Base-by-base conservation (phyloP, 768 basidiomycete genomes). In the Psilocybe azurescens region DNA sequence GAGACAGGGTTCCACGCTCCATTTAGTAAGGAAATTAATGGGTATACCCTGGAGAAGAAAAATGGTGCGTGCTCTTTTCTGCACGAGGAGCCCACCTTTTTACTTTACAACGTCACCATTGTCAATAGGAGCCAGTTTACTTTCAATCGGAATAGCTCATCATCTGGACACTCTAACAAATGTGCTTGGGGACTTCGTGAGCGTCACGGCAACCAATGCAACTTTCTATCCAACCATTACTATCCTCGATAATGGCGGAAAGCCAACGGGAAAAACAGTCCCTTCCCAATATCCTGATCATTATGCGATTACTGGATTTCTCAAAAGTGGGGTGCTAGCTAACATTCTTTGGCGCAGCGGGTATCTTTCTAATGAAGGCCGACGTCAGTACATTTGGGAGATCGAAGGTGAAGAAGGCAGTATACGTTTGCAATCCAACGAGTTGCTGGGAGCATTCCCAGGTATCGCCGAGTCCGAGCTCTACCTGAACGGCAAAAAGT, bases 361-460 rank as follows among this genome's bases (percentile, higher is more conserved):
- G 11, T 65, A 70, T 38, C 50, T 56, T 8, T 59, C 69, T 2
- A 65, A 49, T 1, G 61, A 62, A 7, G 75, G 73, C 4, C 62
- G 74, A 30, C 66, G 60, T 28, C 65, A 69, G 4, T 67, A 78
- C 29, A 41, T 67, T 5, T 78, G 77, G 77, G 65, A 69, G 55
- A 77, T 78, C 39, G 73, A 77, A 36, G 77, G 76, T 6, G 76
- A 77, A 46, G 70, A 74, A 0, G 75, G 75, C 0, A 65, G 64
- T 8, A 73, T 66, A 9, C 30, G 56, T 36, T 53, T 70, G 48
- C 62, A 66, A 38, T 58, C 54, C 14, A 53, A 55, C 24, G 18
- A 18, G 7, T 7, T 56, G 20, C 18, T 28, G 18, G 65, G 58
- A 5, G 52, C 33, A 7, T 44, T 59, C 30, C 33, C 63, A 3